A percentile compares a stretch with the other conserved stretches of the same genome.
Evolutionary conservation across 2,329 filamentous ascomycete species (phyloP).

Genomic region (Diaporthe citri): DNA sequence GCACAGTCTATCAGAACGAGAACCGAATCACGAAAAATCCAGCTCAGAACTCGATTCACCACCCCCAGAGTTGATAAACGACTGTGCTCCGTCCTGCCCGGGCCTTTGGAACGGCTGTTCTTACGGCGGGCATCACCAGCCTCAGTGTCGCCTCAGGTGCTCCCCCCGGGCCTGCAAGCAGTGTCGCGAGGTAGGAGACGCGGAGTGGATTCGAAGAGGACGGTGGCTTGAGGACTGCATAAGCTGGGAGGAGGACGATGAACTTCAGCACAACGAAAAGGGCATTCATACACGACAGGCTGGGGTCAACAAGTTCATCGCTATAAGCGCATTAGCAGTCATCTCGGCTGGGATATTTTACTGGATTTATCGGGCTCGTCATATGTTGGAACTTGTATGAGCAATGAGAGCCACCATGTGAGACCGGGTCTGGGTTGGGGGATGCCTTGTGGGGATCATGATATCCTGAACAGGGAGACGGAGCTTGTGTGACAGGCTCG

Average conservation of each 20-base stretch:
- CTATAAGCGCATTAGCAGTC: not conserved
- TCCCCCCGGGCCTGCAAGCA: not conserved
- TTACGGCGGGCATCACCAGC: not conserved
- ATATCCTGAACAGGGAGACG: not conserved
- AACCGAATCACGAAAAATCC: not conserved
- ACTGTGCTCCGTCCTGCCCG: not conserved
- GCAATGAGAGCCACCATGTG: no score
- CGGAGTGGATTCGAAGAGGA: not conserved
- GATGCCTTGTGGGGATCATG: not conserved
- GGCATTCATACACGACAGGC: no score
- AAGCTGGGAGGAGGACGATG: not conserved
- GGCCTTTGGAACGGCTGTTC: not conserved
- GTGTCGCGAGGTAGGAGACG: not conserved
- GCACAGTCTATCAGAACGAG: not conserved
- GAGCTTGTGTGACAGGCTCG: not conserved
- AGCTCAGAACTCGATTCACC: not conserved
- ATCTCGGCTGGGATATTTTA: not conserved
- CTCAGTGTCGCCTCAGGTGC: constrained; percentile 1
- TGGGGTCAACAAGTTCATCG: not conserved
- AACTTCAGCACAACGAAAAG: not conserved
- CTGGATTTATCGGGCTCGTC: not conserved
- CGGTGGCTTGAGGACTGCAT: constrained; percentile 5
- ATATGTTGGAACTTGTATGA: not conserved
- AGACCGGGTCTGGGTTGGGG: not conserved
- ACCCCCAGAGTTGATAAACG: not conserved